Evolutionary conservation across 108 stramenopile species (phyloP).

Genomic region (Conticribra guillardii): DNA sequence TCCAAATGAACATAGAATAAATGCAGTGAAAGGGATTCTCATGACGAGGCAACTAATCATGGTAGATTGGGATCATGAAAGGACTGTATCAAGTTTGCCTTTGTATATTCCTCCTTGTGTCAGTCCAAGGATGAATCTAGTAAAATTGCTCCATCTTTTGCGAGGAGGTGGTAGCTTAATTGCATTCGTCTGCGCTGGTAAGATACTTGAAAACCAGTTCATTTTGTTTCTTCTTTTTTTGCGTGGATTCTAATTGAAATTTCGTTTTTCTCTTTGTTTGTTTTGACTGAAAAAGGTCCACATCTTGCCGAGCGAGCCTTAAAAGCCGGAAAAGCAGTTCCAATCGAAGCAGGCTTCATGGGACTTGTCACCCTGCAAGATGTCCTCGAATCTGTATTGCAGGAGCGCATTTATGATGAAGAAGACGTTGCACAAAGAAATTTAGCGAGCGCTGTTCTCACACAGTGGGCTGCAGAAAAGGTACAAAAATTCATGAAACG

Average conservation of each 20-base stretch:
- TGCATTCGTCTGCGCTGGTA: conserved; percentile 68
- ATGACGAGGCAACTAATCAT: conserved; percentile 71
- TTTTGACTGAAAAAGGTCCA: too few species aligned
- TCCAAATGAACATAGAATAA: conserved; percentile 19
- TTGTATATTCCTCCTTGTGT: conserved; percentile 60
- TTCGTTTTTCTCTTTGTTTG: too few species aligned
- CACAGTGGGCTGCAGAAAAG: conserved; percentile 56
- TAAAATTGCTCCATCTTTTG: conserved; percentile 53
- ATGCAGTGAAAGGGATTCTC: conserved; percentile 55
- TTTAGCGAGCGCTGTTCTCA: conserved; percentile 47
- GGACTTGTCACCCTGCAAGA: conserved; percentile 73
- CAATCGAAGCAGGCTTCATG: conserved; percentile 58
- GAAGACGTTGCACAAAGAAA: conserved; percentile 55
- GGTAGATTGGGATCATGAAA: conserved; percentile 67
- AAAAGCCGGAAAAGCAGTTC: conserved; percentile 33
- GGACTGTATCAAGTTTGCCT: conserved; percentile 53
- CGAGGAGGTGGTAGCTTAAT: conserved; percentile 56
- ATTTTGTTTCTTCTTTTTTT: too few species aligned
- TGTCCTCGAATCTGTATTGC: conserved; percentile 62
- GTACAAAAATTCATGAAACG: conserved; percentile 39
- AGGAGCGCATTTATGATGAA: conserved; percentile 67
- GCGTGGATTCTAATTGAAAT: too few species aligned
- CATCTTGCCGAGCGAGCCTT: conserved; percentile 62
- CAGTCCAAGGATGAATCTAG: conserved; percentile 58
- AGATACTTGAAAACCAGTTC: too few species aligned